Percentiles rank a stretch among this genome's conserved stretches.
phyloP scores from a whole-genome alignment of 176 grass and related monocot species.

The Bonia amplexicaulis region DNA sequence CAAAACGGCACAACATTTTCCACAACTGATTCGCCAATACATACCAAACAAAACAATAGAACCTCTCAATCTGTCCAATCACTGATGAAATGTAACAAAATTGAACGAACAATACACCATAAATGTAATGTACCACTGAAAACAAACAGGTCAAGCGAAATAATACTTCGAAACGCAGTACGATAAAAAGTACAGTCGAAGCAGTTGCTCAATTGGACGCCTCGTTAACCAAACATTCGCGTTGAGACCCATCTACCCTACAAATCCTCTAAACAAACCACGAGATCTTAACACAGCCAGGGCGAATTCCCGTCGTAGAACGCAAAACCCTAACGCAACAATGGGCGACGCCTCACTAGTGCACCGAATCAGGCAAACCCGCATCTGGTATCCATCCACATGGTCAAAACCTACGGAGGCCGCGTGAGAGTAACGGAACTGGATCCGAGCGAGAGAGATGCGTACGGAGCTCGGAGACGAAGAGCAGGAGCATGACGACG shows the following conservation, averaged over 20 bases:
- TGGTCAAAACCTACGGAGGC: not conserved
- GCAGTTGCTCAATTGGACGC: constrained; percentile 4
- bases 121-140: not conserved
- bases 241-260: not conserved
- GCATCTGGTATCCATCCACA: not conserved
- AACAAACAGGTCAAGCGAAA: not conserved
- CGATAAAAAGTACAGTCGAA: not conserved
- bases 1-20: not conserved
- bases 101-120: not conserved
- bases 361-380: not conserved
- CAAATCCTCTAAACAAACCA: not conserved
- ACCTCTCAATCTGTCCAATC: not conserved
- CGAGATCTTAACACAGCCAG: constrained; percentile 13
- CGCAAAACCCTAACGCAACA: not conserved
- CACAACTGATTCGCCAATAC: not conserved
- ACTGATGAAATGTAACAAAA: not conserved
- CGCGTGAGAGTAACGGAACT: not conserved
- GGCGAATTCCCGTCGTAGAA: not conserved
- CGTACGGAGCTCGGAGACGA: constrained; percentile 86
- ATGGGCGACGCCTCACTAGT: not conserved
- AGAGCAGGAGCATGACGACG: constrained; percentile 76
- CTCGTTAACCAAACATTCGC: not conserved
- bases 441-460: not conserved
- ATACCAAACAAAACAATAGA: not conserved
- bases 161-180: not conserved